Evolutionary conservation across 2,329 filamentous ascomycete genomes (phyloP).

Genomic region (Microcyclospora tardicrescens): DNA sequence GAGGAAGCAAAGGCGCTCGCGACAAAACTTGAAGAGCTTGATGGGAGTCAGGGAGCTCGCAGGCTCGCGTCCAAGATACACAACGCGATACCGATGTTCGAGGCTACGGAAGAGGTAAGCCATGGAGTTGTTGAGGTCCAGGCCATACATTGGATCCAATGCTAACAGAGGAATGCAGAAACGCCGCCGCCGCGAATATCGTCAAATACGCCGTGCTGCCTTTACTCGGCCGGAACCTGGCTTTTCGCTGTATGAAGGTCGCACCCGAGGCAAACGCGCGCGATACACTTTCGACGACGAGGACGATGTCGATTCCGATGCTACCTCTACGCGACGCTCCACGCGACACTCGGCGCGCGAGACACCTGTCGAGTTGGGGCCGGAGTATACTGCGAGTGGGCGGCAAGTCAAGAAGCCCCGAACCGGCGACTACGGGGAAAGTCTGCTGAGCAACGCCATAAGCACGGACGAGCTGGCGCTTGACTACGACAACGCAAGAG

Average conservation of each 20-base stretch:
- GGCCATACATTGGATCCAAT: too few relatives aligned
- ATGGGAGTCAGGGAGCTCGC: conserved; percentile 70
- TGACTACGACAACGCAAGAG: conserved; percentile 20
- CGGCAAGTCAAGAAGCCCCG: conserved; percentile 63
- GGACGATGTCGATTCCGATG: conserved; percentile 54
- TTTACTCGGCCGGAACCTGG: conserved; percentile 80
- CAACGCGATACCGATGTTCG: conserved; percentile 74
- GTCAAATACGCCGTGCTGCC: conserved; percentile 69
- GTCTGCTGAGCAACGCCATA: conserved; percentile 40
- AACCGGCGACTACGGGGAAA: conserved; percentile 50
- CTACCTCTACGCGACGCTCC: conserved; percentile 51
- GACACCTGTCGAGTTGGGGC: conserved; percentile 57
- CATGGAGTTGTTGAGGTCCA: background rate
- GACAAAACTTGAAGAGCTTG: conserved; percentile 60
- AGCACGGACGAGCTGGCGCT: conserved; percentile 23
- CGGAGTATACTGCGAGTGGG: conserved; percentile 66
- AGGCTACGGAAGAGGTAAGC: conserved; percentile 76
- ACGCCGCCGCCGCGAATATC: conserved; percentile 84
- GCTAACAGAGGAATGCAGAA: conserved; percentile 45
- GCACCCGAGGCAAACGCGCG: conserved; percentile 88
- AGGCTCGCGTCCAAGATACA: conserved; percentile 65
- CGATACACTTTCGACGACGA: conserved; percentile 88
- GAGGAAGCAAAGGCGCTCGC: conserved; percentile 68
- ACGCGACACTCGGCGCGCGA: conserved; percentile 52
- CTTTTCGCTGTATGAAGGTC: conserved; percentile 89